Base-by-base conservation (phyloP, 2,329 filamentous ascomycete species). In the Westerdykella aurantiaca region DNA sequence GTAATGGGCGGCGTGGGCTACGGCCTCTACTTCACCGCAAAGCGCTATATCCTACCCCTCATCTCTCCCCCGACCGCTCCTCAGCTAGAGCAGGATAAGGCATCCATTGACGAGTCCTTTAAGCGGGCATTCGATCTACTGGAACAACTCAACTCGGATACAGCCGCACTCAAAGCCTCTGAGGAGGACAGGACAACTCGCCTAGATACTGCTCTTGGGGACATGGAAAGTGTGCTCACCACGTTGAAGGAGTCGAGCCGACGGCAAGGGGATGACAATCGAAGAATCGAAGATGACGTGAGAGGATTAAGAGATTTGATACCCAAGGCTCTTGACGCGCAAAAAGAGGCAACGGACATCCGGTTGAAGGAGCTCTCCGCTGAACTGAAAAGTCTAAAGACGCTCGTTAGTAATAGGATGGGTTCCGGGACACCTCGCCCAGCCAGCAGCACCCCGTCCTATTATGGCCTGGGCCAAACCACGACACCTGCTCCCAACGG, bases 31-130 rank as follows among this genome's bases (percentile, higher is more conserved):
- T 80, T 84, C 52, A 78, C 96, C 13, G 87, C 89, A 48, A 56
- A 94, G 81, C 87, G 93, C 60, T 98, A 98, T 60, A 82, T 98
- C 45, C 81, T 86, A 51, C 93, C 93, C 34, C 74, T 98, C 22
- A 88, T 98, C 48, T 85, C 90, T 11, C 94, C 93, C 4, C 93
- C 93, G 1, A 98, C 93, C 1, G 88, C 89, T 9, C 89, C 94
- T 44, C 89, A 95, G 62, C 76, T 98, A 9, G 88, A 96, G 61
- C 85, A 94, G 65, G 93, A 98, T 67, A 98, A 98, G 70, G 82
- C 88, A 49, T 81, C 82, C 33, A 90, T 98, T 45, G 90, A 97
- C 65, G 89, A 90, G 51, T 86, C 91, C 46, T 98, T 98, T 68
- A 86, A 93, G 56, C 87, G 86, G 58, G 88, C 91, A 2, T 98